phyloP scores from a whole-genome alignment of 345 rosid genomes.

The Rhizophora apiculata region DNA sequence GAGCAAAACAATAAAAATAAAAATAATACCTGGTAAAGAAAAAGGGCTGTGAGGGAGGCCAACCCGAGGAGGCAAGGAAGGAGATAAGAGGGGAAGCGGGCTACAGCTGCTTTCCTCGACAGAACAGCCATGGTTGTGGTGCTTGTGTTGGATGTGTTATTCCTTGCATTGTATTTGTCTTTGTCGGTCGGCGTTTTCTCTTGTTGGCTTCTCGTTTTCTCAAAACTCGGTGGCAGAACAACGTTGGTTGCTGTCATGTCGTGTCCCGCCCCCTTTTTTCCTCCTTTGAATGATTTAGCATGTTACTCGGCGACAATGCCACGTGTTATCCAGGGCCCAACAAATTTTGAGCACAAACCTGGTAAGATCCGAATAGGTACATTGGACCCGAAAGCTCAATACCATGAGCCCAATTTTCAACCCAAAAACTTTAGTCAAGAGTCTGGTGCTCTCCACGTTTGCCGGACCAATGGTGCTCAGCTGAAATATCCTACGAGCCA shows the following conservation, averaged over 20 bases:
- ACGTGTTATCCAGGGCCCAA: too few relatives aligned
- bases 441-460: constrained; percentile 10
- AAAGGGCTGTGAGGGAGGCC: constrained; percentile 52
- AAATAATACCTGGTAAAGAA: constrained; percentile 63
- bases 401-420: too few relatives aligned
- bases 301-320: too few relatives aligned
- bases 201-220: background rate
- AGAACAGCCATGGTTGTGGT: constrained; percentile 34
- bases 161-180: background rate
- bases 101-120: constrained; percentile 22
- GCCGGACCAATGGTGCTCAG: constrained; percentile 10
- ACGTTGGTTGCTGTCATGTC: background rate
- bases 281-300: background rate
- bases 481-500: background rate
- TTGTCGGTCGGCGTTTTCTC: background rate
- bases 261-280: background rate
- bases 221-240: too few relatives aligned
- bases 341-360: too few relatives aligned
- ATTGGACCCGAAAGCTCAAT: too few relatives aligned
- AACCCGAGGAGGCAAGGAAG: constrained; percentile 45
- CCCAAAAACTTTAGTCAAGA: too few relatives aligned
- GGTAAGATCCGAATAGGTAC: too few relatives aligned
- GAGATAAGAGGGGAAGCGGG: constrained; percentile 52
- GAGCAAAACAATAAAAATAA: background rate
- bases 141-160: background rate